Base-by-base conservation (phyloP, 352 stramenopile species). In the Phytophthora palmivora region DNA sequence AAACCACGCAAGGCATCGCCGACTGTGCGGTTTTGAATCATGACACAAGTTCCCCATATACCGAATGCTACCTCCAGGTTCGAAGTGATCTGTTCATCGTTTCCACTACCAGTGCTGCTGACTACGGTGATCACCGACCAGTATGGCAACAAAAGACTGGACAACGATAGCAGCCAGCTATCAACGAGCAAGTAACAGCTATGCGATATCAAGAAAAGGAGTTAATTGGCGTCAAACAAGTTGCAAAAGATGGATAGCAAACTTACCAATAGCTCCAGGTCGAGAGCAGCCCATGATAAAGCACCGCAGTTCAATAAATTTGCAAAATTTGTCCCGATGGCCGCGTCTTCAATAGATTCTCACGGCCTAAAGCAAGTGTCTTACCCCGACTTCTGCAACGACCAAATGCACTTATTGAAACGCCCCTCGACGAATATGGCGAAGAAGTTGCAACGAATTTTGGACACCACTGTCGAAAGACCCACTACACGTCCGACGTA, bases 31-130 rank as follows among this genome's bases (percentile, higher is more conserved):
- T 70, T 70, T 64, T 83, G 66, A 9, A 80, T 50, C 55, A 75
- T 83, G 21, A 88, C 53, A 16, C 78, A 89, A 0, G 78, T 76
- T 3, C 76, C 80, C 80, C 80, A 89, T 9, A 88, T 60, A 0
- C 80, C 78, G 39, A 85, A 74, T 3, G 58, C 71, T 37, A 89
- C 49, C 57, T 89, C 76, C 10, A 84, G 28, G 36, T 67, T 60
- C 2, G 64, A 54, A 11, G 50, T n/a, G 48, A 73, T 46, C 6
- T 60, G 34, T 41, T 37, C 38, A 33, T 48, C 30, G 21, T 34
- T 59, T 37, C 36, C 46, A 11, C 39, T 60, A 6, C 16, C n/a
- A 19, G 37, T 26, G 16, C 16, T 49, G 18, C 47, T 33, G 11
- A 70, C 33, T 26, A 79, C 45, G 9, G 47, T 63, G 24, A 77